Evolutionary conservation across 257 asterid species (phyloP).

Genomic region (Thymus mandschuricus): DNA sequence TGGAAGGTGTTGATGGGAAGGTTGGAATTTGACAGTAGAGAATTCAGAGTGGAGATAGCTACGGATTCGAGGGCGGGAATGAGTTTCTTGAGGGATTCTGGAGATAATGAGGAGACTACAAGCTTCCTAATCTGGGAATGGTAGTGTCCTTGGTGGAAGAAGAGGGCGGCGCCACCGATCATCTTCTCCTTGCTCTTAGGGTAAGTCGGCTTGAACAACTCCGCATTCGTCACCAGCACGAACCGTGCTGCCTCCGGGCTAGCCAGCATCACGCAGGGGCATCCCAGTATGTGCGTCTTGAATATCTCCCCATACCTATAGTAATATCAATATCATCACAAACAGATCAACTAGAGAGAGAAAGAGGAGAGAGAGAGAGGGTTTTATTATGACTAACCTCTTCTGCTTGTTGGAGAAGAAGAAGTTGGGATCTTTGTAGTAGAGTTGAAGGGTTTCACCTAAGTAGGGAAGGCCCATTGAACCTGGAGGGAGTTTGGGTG

Average conservation of each 20-base stretch:
- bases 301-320: constrained; percentile 74
- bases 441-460: constrained; percentile 78
- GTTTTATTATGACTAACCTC: constrained; percentile 37
- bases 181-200: constrained; percentile 88
- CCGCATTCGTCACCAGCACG: constrained; percentile 65
- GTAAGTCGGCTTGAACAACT: constrained; percentile 73
- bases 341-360: not conserved
- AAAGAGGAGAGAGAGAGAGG: not conserved
- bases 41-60: constrained; percentile 48
- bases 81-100: constrained; percentile 48
- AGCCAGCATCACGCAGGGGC: constrained; percentile 81
- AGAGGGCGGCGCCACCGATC: constrained; percentile 77
- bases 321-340: not conserved
- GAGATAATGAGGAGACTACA: constrained; percentile 57
- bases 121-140: constrained; percentile 59
- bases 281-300: constrained; percentile 78
- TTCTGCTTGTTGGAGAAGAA: constrained; percentile 64
- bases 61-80: constrained; percentile 52
- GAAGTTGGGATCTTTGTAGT: constrained; percentile 66
- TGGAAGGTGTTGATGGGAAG: constrained; percentile 53
- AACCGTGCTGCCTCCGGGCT: constrained; percentile 78
- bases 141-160: constrained; percentile 74
- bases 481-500: constrained; percentile 62
- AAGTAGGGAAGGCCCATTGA: constrained; percentile 82
- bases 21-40: too few relatives aligned